These are phyloP conservation scores for Thraustochytrium striatum DNA, from an alignment of 352 stramenopile species.

Conservation along the genomic window DNA sequence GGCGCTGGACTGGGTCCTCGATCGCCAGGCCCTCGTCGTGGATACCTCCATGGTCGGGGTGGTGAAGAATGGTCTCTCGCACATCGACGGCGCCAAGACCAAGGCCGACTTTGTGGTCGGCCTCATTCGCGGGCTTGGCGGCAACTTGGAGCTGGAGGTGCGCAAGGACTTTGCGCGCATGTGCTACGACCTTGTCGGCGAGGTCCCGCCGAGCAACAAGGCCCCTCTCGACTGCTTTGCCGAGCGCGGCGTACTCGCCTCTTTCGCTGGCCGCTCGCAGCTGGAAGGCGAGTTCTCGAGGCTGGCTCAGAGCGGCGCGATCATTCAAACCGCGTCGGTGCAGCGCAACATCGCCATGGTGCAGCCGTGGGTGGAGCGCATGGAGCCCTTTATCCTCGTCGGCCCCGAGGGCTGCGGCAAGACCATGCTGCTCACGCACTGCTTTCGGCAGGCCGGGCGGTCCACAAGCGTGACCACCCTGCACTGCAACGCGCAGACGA, in stretches of 20 bases:
- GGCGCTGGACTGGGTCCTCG: slow-evolving; percentile 74
- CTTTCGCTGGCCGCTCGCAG: not conserved
- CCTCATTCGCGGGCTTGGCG: slow-evolving; percentile 82
- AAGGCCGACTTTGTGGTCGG: slow-evolving; percentile 79
- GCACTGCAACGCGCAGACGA: slow-evolving; percentile 89
- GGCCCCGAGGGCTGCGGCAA: slow-evolving; percentile 87
- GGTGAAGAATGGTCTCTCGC: slow-evolving; percentile 82
- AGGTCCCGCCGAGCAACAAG: slow-evolving; percentile 76
- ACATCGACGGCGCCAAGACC: slow-evolving; percentile 70
- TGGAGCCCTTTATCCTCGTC: slow-evolving; percentile 90
- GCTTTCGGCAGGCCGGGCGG: slow-evolving; percentile 71
- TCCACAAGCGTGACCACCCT: slow-evolving; percentile 67
- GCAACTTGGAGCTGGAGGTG: slow-evolving; percentile 73
- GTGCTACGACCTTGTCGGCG: slow-evolving; percentile 76
- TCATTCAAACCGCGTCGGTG: slow-evolving; percentile 72
- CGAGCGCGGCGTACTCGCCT: slow-evolving; percentile 53
- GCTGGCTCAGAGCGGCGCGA: slow-evolving; percentile 61
- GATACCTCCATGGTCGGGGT: slow-evolving; percentile 87
- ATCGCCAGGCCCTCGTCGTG: slow-evolving; percentile 74
- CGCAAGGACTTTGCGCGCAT: slow-evolving; percentile 79
- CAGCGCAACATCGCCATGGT: slow-evolving; percentile 79
- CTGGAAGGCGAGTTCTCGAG: slow-evolving; percentile 13
- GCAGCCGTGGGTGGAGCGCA: slow-evolving; percentile 80
- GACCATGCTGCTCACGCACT: slow-evolving; percentile 86
- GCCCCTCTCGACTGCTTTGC: slow-evolving; percentile 81